These are phyloP conservation scores for Trichomonascaceae sp. DNA, from an alignment of 1,139 yeast species.

Conservation along the genomic window DNA sequence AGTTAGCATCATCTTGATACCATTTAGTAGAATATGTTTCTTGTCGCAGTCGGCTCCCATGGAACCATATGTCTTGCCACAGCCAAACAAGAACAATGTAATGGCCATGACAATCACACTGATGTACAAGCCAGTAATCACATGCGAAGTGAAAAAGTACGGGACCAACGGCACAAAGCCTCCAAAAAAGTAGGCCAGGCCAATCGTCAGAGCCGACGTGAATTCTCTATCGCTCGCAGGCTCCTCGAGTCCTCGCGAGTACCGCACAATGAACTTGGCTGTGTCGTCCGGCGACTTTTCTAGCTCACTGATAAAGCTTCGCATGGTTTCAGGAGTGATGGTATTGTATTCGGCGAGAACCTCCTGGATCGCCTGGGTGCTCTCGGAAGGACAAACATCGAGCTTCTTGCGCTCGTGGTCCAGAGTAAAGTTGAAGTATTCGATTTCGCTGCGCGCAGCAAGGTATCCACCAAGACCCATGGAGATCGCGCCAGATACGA, in stretches of 20 bases:
- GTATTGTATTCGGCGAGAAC: conserved; percentile 50
- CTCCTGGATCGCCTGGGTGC: conserved; percentile 48
- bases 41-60: conserved; percentile 65
- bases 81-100: conserved; percentile 81
- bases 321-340: conserved; percentile 50
- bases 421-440: conserved; percentile 37
- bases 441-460: conserved; percentile 68
- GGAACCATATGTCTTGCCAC: conserved; percentile 68
- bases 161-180: conserved; percentile 75
- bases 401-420: conserved; percentile 50
- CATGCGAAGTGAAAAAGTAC: conserved; percentile 61
- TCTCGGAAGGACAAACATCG: conserved; percentile 38
- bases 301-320: conserved; percentile 47
- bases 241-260: conserved; percentile 65
- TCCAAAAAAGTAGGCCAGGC: conserved; percentile 60
- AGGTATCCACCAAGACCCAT: conserved; percentile 79
- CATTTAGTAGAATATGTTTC: conserved; percentile 55
- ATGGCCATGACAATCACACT: conserved; percentile 74
- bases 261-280: conserved; percentile 60
- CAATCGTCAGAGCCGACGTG: conserved; percentile 66
- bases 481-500: conserved; percentile 71
- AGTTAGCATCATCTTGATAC: conserved; percentile 79
- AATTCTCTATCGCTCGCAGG: conserved; percentile 71
- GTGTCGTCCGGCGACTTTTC: conserved; percentile 45
- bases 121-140: conserved; percentile 59